Base-by-base conservation (phyloP, 768 basidiomycete species). In the Mycena vitilis region DNA sequence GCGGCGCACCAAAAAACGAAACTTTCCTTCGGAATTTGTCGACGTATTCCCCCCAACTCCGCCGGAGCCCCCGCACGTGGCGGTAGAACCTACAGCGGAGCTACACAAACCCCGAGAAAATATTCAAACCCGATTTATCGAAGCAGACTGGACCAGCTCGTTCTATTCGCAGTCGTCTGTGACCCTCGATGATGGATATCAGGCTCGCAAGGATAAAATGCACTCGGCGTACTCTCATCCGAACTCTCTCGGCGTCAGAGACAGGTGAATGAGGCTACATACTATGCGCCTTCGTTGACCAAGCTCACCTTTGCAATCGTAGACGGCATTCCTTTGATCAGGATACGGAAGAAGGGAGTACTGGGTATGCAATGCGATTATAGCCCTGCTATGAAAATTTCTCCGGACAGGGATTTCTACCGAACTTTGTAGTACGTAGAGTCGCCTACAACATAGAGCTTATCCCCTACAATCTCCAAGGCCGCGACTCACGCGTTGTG, bases 401-500 rank as follows among this genome's bases (percentile, higher is more conserved):
- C 30, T 30, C 3, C 5, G 30, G 5, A 30, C 30, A 30, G 30
- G 2, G 30, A 30, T 30, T 30, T 30, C 30, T 30, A 30, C 30
- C 30, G 30, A 2, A 30, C 5, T 30, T 30, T 30, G 30, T 30
- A 30, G 30, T 30, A 30, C 5, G 30, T 30, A 30, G 30, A 30
- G 5, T n/a, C n/a, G n/a, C n/a, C n/a, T n/a, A n/a, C n/a, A n/a
- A n/a, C n/a, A n/a, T n/a, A n/a, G n/a, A n/a, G n/a, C n/a, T n/a
- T n/a, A n/a, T n/a, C n/a, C n/a, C n/a, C n/a, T n/a, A n/a, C n/a
- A n/a, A n/a, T n/a, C n/a, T n/a, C n/a, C n/a, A n/a, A n/a, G n/a
- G n/a, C n/a, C n/a, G n/a, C n/a, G 30, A 30, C 3, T 2, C 3
- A 30, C 54, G 59, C 38, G 60, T 61, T 61, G 40, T 67, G 56